A percentile compares a stretch with the other conserved stretches of the same genome.
Conservation (phyloP, 768 basidiomycete genomes). For the Suillus hirtellus region DNA sequence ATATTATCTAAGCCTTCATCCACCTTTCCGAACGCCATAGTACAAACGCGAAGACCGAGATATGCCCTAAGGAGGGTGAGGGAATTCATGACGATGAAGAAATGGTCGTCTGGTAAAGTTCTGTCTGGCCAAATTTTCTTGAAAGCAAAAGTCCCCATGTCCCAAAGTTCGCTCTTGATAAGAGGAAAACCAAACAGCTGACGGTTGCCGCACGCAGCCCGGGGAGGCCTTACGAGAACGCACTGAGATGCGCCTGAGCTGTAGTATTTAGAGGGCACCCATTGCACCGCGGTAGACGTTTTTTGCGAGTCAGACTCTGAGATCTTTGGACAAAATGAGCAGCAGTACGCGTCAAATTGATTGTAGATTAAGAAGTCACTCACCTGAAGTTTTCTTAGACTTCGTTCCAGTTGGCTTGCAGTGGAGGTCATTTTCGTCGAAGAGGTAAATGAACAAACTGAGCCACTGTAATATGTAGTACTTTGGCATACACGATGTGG, state of each 20-base stretch:
- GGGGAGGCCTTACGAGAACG: constrained; percentile 2
- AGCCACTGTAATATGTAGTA: too few species aligned
- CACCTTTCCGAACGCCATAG: background rate
- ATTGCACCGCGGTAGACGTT: background rate
- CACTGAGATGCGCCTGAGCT: background rate
- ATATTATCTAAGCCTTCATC: background rate
- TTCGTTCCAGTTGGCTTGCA: too few species aligned
- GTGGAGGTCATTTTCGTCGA: too few species aligned
- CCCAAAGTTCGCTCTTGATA: background rate
- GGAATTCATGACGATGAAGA: background rate
- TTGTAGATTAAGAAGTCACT: too few species aligned
- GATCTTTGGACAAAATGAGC: background rate
- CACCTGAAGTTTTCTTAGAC: too few species aligned
- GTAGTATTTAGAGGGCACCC: constrained; percentile 1
- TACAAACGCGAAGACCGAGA: background rate
- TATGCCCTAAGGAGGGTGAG: background rate
- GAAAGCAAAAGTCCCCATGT: background rate
- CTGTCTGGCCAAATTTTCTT: background rate
- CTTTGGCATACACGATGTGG: too few species aligned
- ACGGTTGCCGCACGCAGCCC: background rate
- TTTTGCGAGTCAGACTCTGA: background rate
- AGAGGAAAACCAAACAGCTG: background rate
- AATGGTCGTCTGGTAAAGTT: background rate
- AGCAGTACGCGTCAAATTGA: background rate
- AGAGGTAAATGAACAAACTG: too few species aligned